Conservation (phyloP, 2,329 filamentous ascomycete species). For the Cordyceps tenuipes region DNA sequence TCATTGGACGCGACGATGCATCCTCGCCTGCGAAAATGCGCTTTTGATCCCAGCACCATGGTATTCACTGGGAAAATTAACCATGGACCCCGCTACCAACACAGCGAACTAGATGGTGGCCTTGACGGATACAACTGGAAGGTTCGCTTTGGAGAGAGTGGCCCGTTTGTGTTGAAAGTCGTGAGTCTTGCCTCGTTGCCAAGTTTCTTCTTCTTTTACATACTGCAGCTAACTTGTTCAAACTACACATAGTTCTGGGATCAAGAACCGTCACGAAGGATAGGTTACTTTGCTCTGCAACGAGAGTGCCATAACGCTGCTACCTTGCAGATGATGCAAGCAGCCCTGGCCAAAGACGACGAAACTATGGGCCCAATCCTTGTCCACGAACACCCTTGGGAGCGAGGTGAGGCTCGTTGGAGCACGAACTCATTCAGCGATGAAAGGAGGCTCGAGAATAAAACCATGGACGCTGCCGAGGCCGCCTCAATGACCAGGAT, state of each 20-base stretch:
- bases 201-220: background rate
- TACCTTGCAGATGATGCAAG: background rate
- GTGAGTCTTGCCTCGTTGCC: background rate
- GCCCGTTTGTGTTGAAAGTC: background rate
- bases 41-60: background rate
- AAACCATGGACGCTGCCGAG: background rate
- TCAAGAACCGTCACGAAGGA: background rate
- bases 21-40: slow-evolving; percentile 1
- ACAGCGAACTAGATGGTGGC: background rate
- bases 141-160: background rate
- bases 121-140: slow-evolving; percentile 3
- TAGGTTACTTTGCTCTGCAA: background rate
- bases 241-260: background rate
- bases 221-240: background rate
- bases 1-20: too few species aligned
- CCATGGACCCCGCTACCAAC: background rate
- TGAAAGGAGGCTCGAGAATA: background rate
- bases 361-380: background rate
- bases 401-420: background rate
- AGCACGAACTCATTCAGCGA: background rate
- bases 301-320: background rate
- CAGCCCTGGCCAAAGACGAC: background rate
- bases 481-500: background rate
- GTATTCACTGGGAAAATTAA: background rate
- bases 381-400: background rate